Evolutionary conservation across 257 asterid genomes (phyloP), one percentile per base, ranked within the genome.

Genomic region (Mitragyna speciosa): DNA sequence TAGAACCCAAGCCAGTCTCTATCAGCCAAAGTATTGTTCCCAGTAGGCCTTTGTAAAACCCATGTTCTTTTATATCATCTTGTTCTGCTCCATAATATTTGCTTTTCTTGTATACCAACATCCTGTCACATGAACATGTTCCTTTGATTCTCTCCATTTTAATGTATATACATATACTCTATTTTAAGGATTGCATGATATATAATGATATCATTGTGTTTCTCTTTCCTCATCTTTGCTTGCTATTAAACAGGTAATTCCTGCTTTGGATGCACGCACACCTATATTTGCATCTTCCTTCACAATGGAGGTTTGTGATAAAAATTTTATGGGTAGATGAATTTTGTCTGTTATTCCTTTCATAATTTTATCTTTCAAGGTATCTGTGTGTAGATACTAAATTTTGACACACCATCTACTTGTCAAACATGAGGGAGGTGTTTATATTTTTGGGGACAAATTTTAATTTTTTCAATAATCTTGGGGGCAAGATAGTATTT

Each of bases 281-380:
- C 98, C 99, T 67, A 92, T 96, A 85, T 96, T 90, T 85, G 94
- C 99, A 70, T 94, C 99, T 3, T 96, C 99, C 78, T 96, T 94
- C 90, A 94, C 99, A 2, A 90, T 96, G 97, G 97, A 96, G 99
- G 99, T 95, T 80, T 76, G 96, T 80, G 66, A 77, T 79, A 67
- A 22, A 33, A 68, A 56, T 78, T 76, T 67, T n/a, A 76, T 6
- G 20, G 16, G 2, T 74, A 15, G 41, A 59, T 75, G 41, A 59
- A 36, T 16, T 75, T 41, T 61, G 69, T 6, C 10, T 14, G 2
- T 16, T 75, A 45, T n/a, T 41, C 2, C 41, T 36, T 36, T 36
- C 41, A 36, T 36, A 1, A 4, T 36, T 36, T 36, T 36, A 36
- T 36, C 41, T 2, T 36, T 36, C 4, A 36, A 1, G 41, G 41